Evolutionary conservation across 345 rosid genomes (phyloP).

Genomic region (Noccaea caerulescens): DNA sequence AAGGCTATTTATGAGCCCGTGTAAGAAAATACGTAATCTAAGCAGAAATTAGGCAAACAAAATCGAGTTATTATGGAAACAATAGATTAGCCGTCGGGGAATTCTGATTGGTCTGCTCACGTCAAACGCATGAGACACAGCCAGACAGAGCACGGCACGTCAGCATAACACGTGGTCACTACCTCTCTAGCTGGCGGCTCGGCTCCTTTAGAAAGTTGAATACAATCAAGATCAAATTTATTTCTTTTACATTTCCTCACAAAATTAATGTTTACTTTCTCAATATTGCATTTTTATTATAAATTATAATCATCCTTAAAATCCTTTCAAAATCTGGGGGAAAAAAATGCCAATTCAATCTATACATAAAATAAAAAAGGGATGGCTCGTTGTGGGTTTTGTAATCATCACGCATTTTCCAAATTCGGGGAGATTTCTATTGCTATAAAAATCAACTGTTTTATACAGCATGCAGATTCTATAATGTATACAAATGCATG

Average conservation of each 20-base stretch:
- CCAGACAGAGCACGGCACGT: slow-evolving; percentile 41
- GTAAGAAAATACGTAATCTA: slow-evolving; percentile 2
- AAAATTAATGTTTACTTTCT: not conserved
- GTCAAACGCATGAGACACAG: slow-evolving; percentile 40
- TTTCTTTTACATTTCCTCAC: not conserved
- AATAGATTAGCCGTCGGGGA: slow-evolving; percentile 33
- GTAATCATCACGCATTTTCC: slow-evolving; percentile 29
- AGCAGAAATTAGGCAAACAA: slow-evolving; percentile 18
- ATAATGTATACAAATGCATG: not conserved
- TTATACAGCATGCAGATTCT: slow-evolving; percentile 24
- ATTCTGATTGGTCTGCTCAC: slow-evolving; percentile 44
- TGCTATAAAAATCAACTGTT: slow-evolving; percentile 14
- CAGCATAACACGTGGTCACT: slow-evolving; percentile 35
- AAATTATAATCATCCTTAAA: no score
- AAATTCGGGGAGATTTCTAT: slow-evolving; percentile 9
- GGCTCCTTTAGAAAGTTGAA: not conserved
- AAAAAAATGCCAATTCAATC: not conserved
- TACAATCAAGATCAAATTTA: not conserved
- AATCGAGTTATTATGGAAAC: slow-evolving; percentile 7
- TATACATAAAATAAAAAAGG: not conserved
- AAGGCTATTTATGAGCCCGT: not conserved
- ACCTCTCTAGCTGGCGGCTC: slow-evolving; percentile 25
- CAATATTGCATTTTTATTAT: not conserved
- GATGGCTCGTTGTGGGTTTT: not conserved
- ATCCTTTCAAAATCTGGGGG: not conserved